Percentiles rank a stretch among this genome's conserved stretches.
phyloP scores from a whole-genome alignment of 164 flowering plant species.

The Saururus chinensis region DNA sequence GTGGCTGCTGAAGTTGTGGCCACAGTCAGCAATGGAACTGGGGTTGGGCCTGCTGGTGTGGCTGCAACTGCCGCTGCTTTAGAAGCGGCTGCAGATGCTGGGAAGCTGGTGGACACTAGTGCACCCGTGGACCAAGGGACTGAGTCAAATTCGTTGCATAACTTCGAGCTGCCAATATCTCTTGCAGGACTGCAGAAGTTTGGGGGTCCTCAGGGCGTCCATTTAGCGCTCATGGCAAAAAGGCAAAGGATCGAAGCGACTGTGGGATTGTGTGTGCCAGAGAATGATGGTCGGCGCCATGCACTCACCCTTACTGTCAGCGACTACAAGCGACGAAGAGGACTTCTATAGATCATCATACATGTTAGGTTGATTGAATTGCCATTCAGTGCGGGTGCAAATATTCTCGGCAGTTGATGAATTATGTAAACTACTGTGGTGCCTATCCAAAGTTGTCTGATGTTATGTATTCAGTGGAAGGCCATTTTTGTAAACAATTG shows the following conservation, averaged over 20 bases:
- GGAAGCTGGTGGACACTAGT: slow-evolving; percentile 83
- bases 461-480: too few species aligned
- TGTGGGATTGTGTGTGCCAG: slow-evolving; percentile 37
- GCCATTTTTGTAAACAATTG: too few species aligned
- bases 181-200: slow-evolving; percentile 54
- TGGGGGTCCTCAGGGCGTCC: slow-evolving; percentile 77
- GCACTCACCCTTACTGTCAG: slow-evolving; percentile 66
- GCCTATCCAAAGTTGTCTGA: too few species aligned
- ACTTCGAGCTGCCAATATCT: slow-evolving; percentile 79
- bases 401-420: too few species aligned
- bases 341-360: slow-evolving; percentile 43
- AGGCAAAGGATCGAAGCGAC: neutral
- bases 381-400: neutral
- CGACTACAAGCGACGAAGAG: slow-evolving; percentile 89
- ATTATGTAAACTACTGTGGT: too few species aligned
- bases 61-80: slow-evolving; percentile 72
- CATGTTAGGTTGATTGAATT: neutral
- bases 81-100: slow-evolving; percentile 90
- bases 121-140: slow-evolving; percentile 98
- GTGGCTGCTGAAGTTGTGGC: slow-evolving; percentile 20
- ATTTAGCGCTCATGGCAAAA: slow-evolving; percentile 34
- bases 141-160: slow-evolving; percentile 53
- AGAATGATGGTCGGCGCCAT: slow-evolving; percentile 87
- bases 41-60: slow-evolving; percentile 20
- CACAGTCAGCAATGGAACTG: slow-evolving; percentile 9